Base-by-base conservation (phyloP, 331 rosid species). In the Telfairia occidentalis region DNA sequence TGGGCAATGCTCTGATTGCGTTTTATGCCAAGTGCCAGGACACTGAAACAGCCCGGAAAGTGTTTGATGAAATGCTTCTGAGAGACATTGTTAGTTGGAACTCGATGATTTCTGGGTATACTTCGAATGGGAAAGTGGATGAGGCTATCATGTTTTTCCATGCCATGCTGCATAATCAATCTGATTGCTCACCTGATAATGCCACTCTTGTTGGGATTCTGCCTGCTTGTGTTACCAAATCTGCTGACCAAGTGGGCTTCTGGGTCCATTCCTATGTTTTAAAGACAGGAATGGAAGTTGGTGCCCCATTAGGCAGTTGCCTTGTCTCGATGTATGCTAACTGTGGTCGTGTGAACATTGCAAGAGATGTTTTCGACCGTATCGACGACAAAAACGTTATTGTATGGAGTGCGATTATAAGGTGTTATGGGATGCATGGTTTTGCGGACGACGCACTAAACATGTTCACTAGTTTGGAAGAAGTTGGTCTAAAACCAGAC, bases 391-490 rank as follows among this genome's bases (percentile, higher is more conserved):
- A 83, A 21, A 90, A 73, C 55, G 40, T 84, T 13, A 59, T 84
- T 21, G 84, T 83, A 53, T 88, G 96, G 96, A 88, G 78, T 78
- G 92, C 91, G 2, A 86, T 92, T 78, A 88, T 90, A 71, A 86
- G 88, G 83, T 90, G 96, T 76, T 87, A 87, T 40, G 95, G 96
- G 34, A 90, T 83, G 85, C 85, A 90, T 32, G 91, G 97, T 28
- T 32, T 74, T 45, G 86, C 90, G 5, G 64, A 49, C 18, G 88
- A 90, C 83, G 90, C 90, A 1, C 80, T 92, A 6, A n/a, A 76
- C 19, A 57, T 90, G 89, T 90, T 90, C 77, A 28, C 1, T 11
- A 83, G 79, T 45, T 78, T 92, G 42, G 81, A 83, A 30, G 89
- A 82, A 48, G 38, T 67, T 0, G 88, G 88, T 16, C 46, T 85